These are phyloP conservation scores for Trichosporon sp. DNA, from an alignment of 1,284 basidiomycete species.

Conservation along the genomic window DNA sequence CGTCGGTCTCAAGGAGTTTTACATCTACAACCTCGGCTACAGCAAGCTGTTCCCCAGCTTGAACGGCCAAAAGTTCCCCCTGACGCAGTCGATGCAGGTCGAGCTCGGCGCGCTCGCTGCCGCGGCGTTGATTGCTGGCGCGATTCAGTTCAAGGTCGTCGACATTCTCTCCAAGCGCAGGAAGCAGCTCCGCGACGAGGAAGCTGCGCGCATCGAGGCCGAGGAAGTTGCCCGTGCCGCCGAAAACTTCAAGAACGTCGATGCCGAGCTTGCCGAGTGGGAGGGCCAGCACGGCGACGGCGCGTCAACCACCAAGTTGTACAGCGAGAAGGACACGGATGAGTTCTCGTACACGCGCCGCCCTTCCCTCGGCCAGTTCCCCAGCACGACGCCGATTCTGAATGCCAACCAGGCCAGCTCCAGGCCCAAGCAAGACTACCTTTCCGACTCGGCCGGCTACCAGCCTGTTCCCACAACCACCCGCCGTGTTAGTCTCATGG, in stretches of 20 bases:
- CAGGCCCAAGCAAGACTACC: conserved; percentile 12
- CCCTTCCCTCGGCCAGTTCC: conserved; percentile 4
- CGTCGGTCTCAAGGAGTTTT: conserved; percentile 93
- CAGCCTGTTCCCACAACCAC: conserved; percentile 11
- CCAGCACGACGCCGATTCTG: background rate
- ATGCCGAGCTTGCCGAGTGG: conserved; percentile 78
- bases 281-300: conserved; percentile 72
- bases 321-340: conserved; percentile 15
- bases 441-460: background rate
- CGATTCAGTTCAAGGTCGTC: conserved; percentile 85
- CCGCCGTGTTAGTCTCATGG: conserved; percentile 31
- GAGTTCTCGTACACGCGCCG: conserved; percentile 8
- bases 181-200: conserved; percentile 70
- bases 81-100: conserved; percentile 88
- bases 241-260: conserved; percentile 67
- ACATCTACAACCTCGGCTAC: conserved; percentile 85
- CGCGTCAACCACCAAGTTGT: conserved; percentile 4
- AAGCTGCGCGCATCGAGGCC: conserved; percentile 71
- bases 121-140: conserved; percentile 72
- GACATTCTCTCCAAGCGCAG: conserved; percentile 75
- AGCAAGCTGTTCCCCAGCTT: conserved; percentile 74
- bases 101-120: conserved; percentile 85
- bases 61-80: conserved; percentile 73
- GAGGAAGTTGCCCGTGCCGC: conserved; percentile 76
- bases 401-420: background rate